Evolutionary conservation across 1,139 yeast species (phyloP), one percentile per base, ranked within the genome.

Genomic region (Sugiyamaella xylanicola): DNA sequence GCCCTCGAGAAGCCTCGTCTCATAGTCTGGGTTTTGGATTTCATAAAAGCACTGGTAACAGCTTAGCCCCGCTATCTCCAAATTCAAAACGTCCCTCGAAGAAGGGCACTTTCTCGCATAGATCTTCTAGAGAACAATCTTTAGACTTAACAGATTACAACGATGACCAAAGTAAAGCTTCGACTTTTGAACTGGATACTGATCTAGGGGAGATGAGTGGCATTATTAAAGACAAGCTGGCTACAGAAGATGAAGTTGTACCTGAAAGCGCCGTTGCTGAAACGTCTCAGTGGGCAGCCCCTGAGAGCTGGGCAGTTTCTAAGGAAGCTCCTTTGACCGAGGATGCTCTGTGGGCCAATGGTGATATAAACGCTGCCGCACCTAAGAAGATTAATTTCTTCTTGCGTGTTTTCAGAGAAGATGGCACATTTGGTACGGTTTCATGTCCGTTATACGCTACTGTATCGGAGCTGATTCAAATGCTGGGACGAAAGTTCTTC

Each of bases 361-460:
- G 55, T 13, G 59, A 32, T 51, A 40, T 19, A 19, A 55, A 57
- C 5, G 57, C 46, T 35, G 19, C 56, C 22, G 56, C 60, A 9
- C 56, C 49, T 43, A 56, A 55, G 55, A 61, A 55, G 56, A 43
- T 55, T 11, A 56, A 58, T 32, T 80, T 79, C 66, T 81, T 82
- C 58, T 77, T 89, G 43, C 81, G 95, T 60, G 84, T 89, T 1
- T 88, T 86, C 70, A 81, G 86, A 56, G 87, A 83, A 55, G 95
- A 89, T 67, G 88, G 87, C 61, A 87, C 95, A 0, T 89, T 89
- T 67, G 85, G 93, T 1, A 89, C 96, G 0, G 76, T 89, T 4
- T 79, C 88, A 25, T 85, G 90, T 48, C 83, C 95, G 0, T 73
- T 85, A 48, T 89, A 86, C 56, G 86, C 92, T 1, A 83, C 95